Evolutionary conservation across 306 rosid species (phyloP).

Genomic region (Albizia julibrissin): DNA sequence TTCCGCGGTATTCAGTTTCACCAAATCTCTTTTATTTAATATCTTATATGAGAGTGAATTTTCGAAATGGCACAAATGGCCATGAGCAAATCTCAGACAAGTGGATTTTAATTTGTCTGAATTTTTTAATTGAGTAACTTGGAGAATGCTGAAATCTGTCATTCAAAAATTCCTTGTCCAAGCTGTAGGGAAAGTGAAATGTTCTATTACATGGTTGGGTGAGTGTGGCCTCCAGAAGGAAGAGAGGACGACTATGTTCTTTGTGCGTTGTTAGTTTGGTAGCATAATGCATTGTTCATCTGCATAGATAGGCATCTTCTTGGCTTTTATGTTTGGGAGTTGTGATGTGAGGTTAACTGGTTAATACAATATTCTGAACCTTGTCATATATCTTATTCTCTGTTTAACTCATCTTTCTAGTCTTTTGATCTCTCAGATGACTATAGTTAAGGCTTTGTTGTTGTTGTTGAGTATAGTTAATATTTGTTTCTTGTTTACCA

Average conservation of each 20-base stretch:
- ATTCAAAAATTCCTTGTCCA: not conserved
- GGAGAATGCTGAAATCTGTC: not conserved
- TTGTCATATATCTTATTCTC: slow-evolving; percentile 13
- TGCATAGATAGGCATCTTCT: slow-evolving; percentile 15
- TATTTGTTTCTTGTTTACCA: slow-evolving; percentile 36
- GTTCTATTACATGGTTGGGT: not conserved
- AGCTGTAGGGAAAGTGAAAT: not conserved
- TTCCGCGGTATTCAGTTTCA: not conserved
- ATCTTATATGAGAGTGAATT: not conserved
- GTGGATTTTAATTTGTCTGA: not conserved
- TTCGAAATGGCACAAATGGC: not conserved
- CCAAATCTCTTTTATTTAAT: not conserved
- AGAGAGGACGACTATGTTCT: not conserved
- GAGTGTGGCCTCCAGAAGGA: slow-evolving; percentile 1
- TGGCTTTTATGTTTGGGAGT: slow-evolving; percentile 14
- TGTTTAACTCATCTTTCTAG: slow-evolving; percentile 12
- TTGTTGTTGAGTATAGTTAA: not conserved
- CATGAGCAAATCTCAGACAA: slow-evolving; percentile 12
- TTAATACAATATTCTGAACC: slow-evolving; percentile 5
- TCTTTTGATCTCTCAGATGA: slow-evolving; percentile 22
- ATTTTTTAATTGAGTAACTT: not conserved
- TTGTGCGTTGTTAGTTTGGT: not conserved
- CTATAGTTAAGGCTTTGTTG: not conserved
- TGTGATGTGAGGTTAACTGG: not conserved
- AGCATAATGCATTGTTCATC: slow-evolving; percentile 11